Evolutionary conservation across 2,329 filamentous ascomycete species (phyloP), one percentile per base, ranked within the genome.

Genomic region (Calonectria honghensis): DNA sequence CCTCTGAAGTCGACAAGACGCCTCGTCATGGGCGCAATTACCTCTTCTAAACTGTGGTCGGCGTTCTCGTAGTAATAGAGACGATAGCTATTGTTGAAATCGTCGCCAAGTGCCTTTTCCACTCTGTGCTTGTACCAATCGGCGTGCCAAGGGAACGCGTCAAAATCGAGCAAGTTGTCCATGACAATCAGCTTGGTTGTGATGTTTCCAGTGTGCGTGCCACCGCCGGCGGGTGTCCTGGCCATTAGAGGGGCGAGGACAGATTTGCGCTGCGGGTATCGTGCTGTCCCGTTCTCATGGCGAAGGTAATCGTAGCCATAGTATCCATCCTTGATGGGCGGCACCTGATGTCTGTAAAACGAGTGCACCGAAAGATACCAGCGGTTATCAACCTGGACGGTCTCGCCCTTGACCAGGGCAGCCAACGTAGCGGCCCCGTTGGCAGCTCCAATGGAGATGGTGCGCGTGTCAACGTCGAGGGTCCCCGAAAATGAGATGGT

Each of bases 141-240:
- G 4, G 79, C 79, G 45, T 80, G 79, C 74, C 75, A 75, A 7
- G 78, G 74, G 50, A 77, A 79, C 2, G 79, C 79, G 48, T 79
- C 78, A 51, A 61, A 73, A 71, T 79, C 77, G 6, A 66, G 18
- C 6, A 79, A 68, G 31, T 75, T 78, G 64, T 79, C 73, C 69
- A 80, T 72, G 50, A 78, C 72, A 39, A 80, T 77, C 50, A 79
- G 27, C 65, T 80, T 80, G 32, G 35, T 64, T 2, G 66, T 73
- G 45, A 79, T 76, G 24, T 76, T 65, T 13, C 78, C 78, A 2
- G 74, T 64, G 48, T 77, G 72, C 0, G 52, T 68, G n/a, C 39
- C 73, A 0, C 75, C 76, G 4, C 76, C 74, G 6, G 27, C 52
- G 18, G 68, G 41, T 6, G 29, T 20, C 27, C 24, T 24, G 5